Base-by-base conservation (phyloP, 2,329 filamentous ascomycete genomes). In the Colletotrichum sp. region DNA sequence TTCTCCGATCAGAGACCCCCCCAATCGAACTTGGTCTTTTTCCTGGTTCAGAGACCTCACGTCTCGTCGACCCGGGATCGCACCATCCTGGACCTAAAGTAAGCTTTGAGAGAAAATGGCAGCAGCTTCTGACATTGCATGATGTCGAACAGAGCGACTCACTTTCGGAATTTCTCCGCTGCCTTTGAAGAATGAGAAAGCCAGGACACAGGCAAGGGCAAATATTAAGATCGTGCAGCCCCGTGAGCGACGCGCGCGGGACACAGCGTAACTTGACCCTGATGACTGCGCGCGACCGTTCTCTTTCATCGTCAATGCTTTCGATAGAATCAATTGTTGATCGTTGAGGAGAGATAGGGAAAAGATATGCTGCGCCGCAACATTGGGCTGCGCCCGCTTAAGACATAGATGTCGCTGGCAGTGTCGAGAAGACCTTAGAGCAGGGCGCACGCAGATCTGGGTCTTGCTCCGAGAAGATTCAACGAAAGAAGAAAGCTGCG, bases 1-100 rank as follows among this genome's bases (percentile, higher is more conserved):
- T 13, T 28, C 36, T 18, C 1, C 57, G 0, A 66, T 2, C 10
- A 21, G 1, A 21, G n/a, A 2, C 3, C 3, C n/a, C 0, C 44
- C 44, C n/a, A 49, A 21, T 21, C 44, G 44, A 21, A 13, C 4
- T 49, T 49, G 44, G 0, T 49, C 44, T 21, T 21, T 21, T 0
- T 49, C 18, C 44, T 49, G 44, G 44, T 0, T 21, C 0, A 21
- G n/a, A 21, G 44, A 49, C 44, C n/a, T 12, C n/a, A 49, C n/a
- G 0, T 21, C 44, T 49, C 18, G 10, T 21, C 18, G 44, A 49
- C 1, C 44, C 44, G 44, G 0, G 3, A 21, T 49, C 44, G 18
- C 18, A 0, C 44, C 44, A 49, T 49, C 44, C 44, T 49, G 44
- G 0, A 0, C 44, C 0, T 49, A 1, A 49, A 49, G n/a, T 49